These are phyloP conservation scores for Metarhizium sp. DNA, from an alignment of 2,329 filamentous ascomycete species.

Conservation along the genomic window DNA sequence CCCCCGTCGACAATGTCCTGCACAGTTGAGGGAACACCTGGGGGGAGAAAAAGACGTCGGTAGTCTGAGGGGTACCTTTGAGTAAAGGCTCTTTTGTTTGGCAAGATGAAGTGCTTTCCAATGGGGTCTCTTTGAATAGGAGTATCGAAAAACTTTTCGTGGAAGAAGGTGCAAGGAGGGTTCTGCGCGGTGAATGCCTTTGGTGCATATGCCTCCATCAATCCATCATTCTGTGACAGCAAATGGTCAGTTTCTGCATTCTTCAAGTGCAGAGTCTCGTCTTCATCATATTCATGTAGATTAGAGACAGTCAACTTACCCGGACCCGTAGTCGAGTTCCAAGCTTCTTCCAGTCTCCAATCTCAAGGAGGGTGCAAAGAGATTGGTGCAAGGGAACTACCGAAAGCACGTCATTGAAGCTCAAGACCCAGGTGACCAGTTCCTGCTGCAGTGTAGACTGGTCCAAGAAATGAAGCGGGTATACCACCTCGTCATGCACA, in stretches of 20 bases:
- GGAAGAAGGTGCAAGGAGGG: slow-evolving; percentile 5
- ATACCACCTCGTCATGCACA: slow-evolving; percentile 1
- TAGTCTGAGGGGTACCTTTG: slow-evolving; percentile 1
- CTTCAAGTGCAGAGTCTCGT: background rate
- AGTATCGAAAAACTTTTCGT: slow-evolving; percentile 1
- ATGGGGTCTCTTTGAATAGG: slow-evolving; percentile 1
- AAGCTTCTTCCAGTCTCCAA: slow-evolving; percentile 8
- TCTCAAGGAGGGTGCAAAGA: slow-evolving; percentile 5
- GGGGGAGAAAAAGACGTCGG: background rate
- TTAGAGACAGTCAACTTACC: background rate
- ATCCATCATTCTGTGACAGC: slow-evolving; percentile 1
- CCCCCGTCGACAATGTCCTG: slow-evolving; percentile 6
- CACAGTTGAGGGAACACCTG: slow-evolving; percentile 1
- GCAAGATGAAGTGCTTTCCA: slow-evolving; percentile 2
- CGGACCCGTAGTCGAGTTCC: slow-evolving; percentile 3
- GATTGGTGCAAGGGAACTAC: slow-evolving; percentile 2
- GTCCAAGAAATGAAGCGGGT: slow-evolving; percentile 5
- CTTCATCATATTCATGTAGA: background rate
- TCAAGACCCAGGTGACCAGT: slow-evolving; percentile 7
- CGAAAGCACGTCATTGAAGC: slow-evolving; percentile 9
- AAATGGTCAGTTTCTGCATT: background rate
- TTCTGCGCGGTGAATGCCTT: background rate
- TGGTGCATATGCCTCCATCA: slow-evolving; percentile 6
- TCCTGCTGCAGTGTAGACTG: slow-evolving; percentile 1
- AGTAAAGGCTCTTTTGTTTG: slow-evolving; percentile 5